Evolutionary conservation across 2,329 filamentous ascomycete genomes (phyloP), one percentile per base, ranked within the genome.

Genomic region (Setomelanomma holmii): DNA sequence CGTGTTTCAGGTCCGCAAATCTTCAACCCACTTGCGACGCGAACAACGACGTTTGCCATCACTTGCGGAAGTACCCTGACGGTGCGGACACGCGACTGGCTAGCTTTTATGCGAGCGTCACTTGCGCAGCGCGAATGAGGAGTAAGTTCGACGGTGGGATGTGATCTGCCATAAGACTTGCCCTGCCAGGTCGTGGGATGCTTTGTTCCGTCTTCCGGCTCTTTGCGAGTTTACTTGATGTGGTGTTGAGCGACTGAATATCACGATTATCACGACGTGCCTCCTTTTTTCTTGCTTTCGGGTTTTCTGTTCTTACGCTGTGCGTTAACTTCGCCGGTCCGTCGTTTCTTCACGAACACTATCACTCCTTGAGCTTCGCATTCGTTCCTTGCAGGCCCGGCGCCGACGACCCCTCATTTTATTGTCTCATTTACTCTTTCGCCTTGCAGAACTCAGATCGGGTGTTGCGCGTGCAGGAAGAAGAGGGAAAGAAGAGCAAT

Each of bases 341-440:
- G 46, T 49, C 53, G 51, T 47, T 52, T 58, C 53, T 42, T 49
- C 46, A 56, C 35, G 27, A 30, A 30, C 27, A 14, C 27, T 14
- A 30, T 30, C 40, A 53, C 40, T 23, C 33, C 51, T 46, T 48
- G 54, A 55, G 40, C 51, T 63, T 61, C 47, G 48, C 38, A 49
- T 27, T 49, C 54, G 30, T 61, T 67, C 67, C 63, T 71, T 72
- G 64, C 69, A 68, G 64, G 66, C 63, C 67, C 56, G 60, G 63
- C 47, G 64, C 66, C 65, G 51, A 48, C 51, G 39, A 42, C 41
- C 51, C 52, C 56, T 63, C 56, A 50, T 14, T 64, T 64, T 54
- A 43, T 36, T 61, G 55, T 66, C 63, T 62, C 57, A 58, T 46
- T 51, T 54, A 51, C 46, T 63, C 60, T 51, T 60, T 59, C 57